Evolutionary conservation across 805 yeast genomes (phyloP).

Genomic region (Torulaspora franciscae): DNA sequence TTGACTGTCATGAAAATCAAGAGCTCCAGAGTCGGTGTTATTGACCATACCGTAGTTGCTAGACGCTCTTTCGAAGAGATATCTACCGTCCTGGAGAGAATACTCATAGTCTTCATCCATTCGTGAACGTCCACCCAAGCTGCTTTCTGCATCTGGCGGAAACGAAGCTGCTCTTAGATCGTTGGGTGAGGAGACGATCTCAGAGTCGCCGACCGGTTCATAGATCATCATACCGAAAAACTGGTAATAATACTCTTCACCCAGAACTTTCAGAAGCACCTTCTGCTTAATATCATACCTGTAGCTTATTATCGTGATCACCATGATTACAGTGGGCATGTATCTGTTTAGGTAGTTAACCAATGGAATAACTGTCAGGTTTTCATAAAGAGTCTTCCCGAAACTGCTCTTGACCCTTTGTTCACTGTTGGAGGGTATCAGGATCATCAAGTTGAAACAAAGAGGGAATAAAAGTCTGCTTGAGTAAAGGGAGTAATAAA

Average conservation of each 20-base stretch:
- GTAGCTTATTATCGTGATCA: slow-evolving; percentile 25
- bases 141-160: slow-evolving; percentile 3
- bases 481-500: slow-evolving; percentile 33
- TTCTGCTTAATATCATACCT: slow-evolving; percentile 31
- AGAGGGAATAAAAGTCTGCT: slow-evolving; percentile 34
- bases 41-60: slow-evolving; percentile 17
- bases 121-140: slow-evolving; percentile 16
- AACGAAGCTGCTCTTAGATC: slow-evolving; percentile 5
- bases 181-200: slow-evolving; percentile 3
- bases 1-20: background rate
- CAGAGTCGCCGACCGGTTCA: slow-evolving; percentile 20
- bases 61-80: slow-evolving; percentile 32
- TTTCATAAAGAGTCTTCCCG: slow-evolving; percentile 25
- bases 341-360: slow-evolving; percentile 27
- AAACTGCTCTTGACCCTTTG: slow-evolving; percentile 22
- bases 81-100: slow-evolving; percentile 35
- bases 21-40: slow-evolving; percentile 2
- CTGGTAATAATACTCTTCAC: slow-evolving; percentile 35
- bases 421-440: slow-evolving; percentile 14
- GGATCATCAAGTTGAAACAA: slow-evolving; percentile 33
- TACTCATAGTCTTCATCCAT: slow-evolving; percentile 42
- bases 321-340: slow-evolving; percentile 29
- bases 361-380: slow-evolving; percentile 29
- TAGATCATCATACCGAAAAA: slow-evolving; percentile 33
- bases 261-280: slow-evolving; percentile 27